Base-by-base conservation (phyloP, 345 rosid species). In the Salix exigua region DNA sequence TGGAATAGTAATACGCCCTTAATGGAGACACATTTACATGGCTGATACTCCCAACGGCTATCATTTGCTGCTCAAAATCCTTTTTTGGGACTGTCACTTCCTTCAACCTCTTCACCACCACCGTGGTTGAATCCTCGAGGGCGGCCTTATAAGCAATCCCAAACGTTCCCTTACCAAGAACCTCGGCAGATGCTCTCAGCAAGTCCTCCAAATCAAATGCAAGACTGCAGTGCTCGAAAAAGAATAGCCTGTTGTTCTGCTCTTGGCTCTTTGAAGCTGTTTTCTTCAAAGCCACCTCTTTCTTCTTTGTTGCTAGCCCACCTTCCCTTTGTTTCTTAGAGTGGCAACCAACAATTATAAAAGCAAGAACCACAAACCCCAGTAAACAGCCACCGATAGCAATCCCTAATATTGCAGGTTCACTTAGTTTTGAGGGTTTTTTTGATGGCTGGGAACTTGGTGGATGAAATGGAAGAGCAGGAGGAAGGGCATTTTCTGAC, bases 171-270 rank as follows among this genome's bases (percentile, higher is more conserved):
- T 77, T 81, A 18, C 84, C 84, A 17, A 81, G 81, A 12, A 81
- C 80, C 73, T 77, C 84, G 10, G 84, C 84, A 28, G 84, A 81
- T 19, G 84, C 84, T 63, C 84, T 74, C 66, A 81, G 66, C 75
- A 81, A 55, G 64, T 81, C 81, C 72, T 81, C 84, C 75, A 81
- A 81, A 66, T 81, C 81, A 71, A 81, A 81, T 70, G 84, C 84
- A 62, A 81, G 81, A 31, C 63, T 81, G n/a, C 75, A 77, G 31
- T 80, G 81, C 70, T 81, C 84, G 61, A 77, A 81, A 75, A 81
- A 81, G 40, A 81, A 78, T 6, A 81, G 66, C 72, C 73, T 74
- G 72, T 70, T 77, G n/a, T 77, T 70, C 75, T 73, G 66, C 6
- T 70, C 72, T 55, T 77, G 74, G 10, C 44, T 50, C 26, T 71